Evolutionary conservation across 1,284 basidiomycete genomes (phyloP).

Genomic region (Cystobasidium sp.): DNA sequence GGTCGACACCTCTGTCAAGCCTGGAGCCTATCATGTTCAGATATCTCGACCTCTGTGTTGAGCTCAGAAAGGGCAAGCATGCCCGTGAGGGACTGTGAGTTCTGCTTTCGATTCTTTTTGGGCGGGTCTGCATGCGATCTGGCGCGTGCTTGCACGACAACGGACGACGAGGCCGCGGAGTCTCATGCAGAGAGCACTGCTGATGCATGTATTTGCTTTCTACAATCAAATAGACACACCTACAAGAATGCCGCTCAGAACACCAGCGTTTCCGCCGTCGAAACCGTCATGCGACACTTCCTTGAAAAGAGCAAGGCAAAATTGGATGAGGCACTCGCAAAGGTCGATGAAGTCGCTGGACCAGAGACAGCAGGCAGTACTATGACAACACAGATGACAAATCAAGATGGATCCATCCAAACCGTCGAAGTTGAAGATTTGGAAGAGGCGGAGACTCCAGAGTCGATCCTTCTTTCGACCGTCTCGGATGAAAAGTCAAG

Average conservation of each 20-base stretch:
- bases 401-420: conserved; percentile 34
- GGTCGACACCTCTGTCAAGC: conserved; percentile 82
- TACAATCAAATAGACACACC: conserved; percentile 53
- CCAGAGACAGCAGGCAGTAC: conserved; percentile 45
- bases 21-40: conserved; percentile 92
- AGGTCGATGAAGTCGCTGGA: conserved; percentile 84
- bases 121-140: neutral
- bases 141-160: conserved; percentile 12
- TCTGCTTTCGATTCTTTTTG: neutral
- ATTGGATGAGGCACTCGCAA: conserved; percentile 73
- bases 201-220: neutral
- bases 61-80: conserved; percentile 88
- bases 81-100: conserved; percentile 82
- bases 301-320: conserved; percentile 85
- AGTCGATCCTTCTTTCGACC: conserved; percentile 83
- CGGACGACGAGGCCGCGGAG: neutral
- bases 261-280: conserved; percentile 86
- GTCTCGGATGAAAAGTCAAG: conserved; percentile 90
- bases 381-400: conserved; percentile 28
- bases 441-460: conserved; percentile 78
- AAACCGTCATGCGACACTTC: conserved; percentile 87
- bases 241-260: conserved; percentile 92
- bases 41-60: conserved; percentile 89
- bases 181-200: neutral
- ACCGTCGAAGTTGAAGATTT: conserved; percentile 59